Base-by-base conservation (phyloP, 2,329 filamentous ascomycete species). In the Neopestalotiopsis clavispora region DNA sequence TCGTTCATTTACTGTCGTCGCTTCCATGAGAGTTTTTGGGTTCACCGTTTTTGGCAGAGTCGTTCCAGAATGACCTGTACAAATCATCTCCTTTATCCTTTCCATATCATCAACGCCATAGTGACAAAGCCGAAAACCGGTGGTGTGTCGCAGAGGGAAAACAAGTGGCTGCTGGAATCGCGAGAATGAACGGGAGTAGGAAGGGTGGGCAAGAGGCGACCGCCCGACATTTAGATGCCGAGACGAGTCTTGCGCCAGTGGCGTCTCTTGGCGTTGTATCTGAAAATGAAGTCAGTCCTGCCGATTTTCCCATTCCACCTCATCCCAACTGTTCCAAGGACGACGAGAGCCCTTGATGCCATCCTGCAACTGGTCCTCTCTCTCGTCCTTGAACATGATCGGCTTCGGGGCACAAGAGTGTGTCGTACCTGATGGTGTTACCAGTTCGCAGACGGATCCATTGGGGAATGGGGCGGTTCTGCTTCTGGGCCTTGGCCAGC, bases 211-310 rank as follows among this genome's bases (percentile, higher is more conserved):
- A 42, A 17, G 61, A 78, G 10, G 34, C 20, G 38, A 17, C 34
- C 80, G 82, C 80, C 84, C 87, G 82, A 85, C 84, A 85, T 90
- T 89, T 96, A 99, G 89, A 99, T 97, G 83, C 94, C 94, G 87
- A 99, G 94, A 84, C 94, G 93, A 84, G 96, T 98, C 95, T 99
- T 99, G 89, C 96, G 94, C 96, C 96, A 99, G 86, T 99, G 96
- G 88, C 96, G 93, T 86, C 96, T 90, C 94, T 99, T 99, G 81
- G 96, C 95, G 90, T 99, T 99, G 92, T 99, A 99, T 89, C 96
- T 99, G 83, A 78, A 61, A n/a, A 49, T 49, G 17, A 14, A 17
- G 45, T 52, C 45, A 52, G 45, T 52, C n/a, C n/a, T n/a, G 45
- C 1, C 6, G 45, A 4, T 28, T 52, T 52, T 17, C 45, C 5